Conservation (phyloP, 805 yeast species). For the Metschnikowia gruessii region DNA sequence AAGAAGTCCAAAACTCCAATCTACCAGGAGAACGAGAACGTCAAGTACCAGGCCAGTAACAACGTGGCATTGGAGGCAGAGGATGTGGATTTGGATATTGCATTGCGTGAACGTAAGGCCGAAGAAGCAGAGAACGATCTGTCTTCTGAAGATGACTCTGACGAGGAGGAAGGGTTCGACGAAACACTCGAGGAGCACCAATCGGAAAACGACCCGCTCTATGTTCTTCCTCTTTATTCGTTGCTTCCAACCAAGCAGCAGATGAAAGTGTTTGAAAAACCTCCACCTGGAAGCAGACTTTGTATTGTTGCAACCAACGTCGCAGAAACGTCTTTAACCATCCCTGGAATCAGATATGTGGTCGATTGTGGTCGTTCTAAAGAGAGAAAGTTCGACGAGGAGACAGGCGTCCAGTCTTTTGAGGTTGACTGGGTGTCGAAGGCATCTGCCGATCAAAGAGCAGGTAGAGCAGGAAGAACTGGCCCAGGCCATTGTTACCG, state of each 20-base stretch:
- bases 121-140: slow-evolving; percentile 41
- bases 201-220: slow-evolving; percentile 71
- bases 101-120: slow-evolving; percentile 28
- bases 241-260: slow-evolving; percentile 92
- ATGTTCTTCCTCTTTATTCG: slow-evolving; percentile 90
- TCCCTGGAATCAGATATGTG: slow-evolving; percentile 92
- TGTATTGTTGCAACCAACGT: slow-evolving; percentile 96
- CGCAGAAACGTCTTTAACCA: slow-evolving; percentile 96
- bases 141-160: slow-evolving; percentile 48
- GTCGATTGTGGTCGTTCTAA: slow-evolving; percentile 94
- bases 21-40: slow-evolving; percentile 12
- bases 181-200: slow-evolving; percentile 72
- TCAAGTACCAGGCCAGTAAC: slow-evolving; percentile 52
- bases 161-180: slow-evolving; percentile 65
- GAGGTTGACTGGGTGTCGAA: slow-evolving; percentile 90
- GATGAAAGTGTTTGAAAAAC: slow-evolving; percentile 82
- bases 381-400: slow-evolving; percentile 77
- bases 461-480: slow-evolving; percentile 98
- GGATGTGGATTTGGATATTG: slow-evolving; percentile 73
- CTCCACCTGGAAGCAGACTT: slow-evolving; percentile 81
- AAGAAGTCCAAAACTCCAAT: slow-evolving; percentile 22
- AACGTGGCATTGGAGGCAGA: slow-evolving; percentile 79
- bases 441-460: slow-evolving; percentile 92
- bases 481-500: slow-evolving; percentile 98
- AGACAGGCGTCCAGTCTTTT: slow-evolving; percentile 88